Percentiles rank a stretch among this genome's conserved stretches.
These are phyloP conservation scores for Elsinoe ampelina DNA, from an alignment of 2,329 filamentous ascomycete genomes.

Conservation along the genomic window DNA sequence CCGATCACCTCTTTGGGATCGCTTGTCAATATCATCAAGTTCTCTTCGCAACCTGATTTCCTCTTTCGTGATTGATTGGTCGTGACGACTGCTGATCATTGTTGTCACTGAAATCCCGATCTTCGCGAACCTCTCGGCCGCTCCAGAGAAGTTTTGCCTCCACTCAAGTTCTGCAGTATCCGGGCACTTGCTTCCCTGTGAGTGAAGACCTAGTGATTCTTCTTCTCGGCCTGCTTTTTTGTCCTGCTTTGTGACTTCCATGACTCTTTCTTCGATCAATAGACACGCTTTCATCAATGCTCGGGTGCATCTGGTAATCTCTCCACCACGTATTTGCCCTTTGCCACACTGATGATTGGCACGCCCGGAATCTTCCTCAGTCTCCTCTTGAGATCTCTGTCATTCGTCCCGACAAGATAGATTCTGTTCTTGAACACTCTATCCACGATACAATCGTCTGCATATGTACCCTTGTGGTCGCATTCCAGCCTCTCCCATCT, in stretches of 20 bases:
- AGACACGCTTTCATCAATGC: slow-evolving; percentile 31
- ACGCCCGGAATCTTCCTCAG: slow-evolving; percentile 74
- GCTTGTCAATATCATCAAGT: background rate
- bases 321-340: slow-evolving; percentile 92
- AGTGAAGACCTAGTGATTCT: no score
- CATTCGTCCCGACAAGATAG: slow-evolving; percentile 48
- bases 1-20: background rate
- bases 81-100: background rate
- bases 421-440: slow-evolving; percentile 38
- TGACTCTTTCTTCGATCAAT: background rate
- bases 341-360: slow-evolving; percentile 69
- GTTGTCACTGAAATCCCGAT: no score
- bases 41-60: background rate
- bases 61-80: background rate
- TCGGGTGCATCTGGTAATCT: slow-evolving; percentile 76
- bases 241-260: background rate
- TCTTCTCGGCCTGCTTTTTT: background rate
- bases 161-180: no score
- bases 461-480: slow-evolving; percentile 80
- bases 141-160: no score
- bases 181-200: no score
- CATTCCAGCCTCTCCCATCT: slow-evolving; percentile 78
- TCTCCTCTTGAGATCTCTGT: slow-evolving; percentile 71
- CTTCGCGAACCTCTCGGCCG: no score
- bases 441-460: slow-evolving; percentile 64